A percentile compares a stretch with the other conserved stretches of the same genome.
Conservation (phyloP, 2,329 filamentous ascomycete genomes). For the Cucurbitaria berberidis region DNA sequence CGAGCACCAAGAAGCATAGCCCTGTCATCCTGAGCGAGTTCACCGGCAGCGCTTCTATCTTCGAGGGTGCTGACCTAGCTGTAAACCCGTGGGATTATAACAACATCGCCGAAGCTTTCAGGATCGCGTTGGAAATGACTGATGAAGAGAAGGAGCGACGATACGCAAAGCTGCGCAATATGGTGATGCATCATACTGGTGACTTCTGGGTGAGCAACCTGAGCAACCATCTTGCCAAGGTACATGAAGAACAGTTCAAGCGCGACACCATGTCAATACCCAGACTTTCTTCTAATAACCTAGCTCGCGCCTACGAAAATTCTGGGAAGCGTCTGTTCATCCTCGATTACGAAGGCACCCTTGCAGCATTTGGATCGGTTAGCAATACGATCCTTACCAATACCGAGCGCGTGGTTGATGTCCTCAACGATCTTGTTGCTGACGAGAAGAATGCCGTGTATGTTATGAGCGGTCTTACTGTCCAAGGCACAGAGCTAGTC, state of each 20-base stretch:
- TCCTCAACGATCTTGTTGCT: conserved; percentile 78
- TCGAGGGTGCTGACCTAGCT: conserved; percentile 77
- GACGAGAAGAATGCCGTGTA: conserved; percentile 87
- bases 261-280: conserved; percentile 88
- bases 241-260: conserved; percentile 82
- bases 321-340: conserved; percentile 79
- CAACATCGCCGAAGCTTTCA: conserved; percentile 85
- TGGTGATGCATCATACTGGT: conserved; percentile 82
- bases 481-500: conserved; percentile 84
- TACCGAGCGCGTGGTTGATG: conserved; percentile 82
- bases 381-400: conserved; percentile 85
- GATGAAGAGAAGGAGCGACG: conserved; percentile 74
- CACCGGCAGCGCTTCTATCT: conserved; percentile 87
- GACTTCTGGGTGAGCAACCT: conserved; percentile 85
- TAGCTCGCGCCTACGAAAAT: conserved; percentile 70
- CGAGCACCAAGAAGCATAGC: conserved; percentile 76
- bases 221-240: conserved; percentile 70
- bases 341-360: conserved; percentile 90
- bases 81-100: conserved; percentile 97
- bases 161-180: conserved; percentile 75
- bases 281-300: conserved; percentile 72
- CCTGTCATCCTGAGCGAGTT: conserved; percentile 94
- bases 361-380: conserved; percentile 85
- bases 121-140: conserved; percentile 79
- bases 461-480: conserved; percentile 88